Conservation (phyloP, 768 basidiomycete species). For the Mycena vitilis region DNA sequence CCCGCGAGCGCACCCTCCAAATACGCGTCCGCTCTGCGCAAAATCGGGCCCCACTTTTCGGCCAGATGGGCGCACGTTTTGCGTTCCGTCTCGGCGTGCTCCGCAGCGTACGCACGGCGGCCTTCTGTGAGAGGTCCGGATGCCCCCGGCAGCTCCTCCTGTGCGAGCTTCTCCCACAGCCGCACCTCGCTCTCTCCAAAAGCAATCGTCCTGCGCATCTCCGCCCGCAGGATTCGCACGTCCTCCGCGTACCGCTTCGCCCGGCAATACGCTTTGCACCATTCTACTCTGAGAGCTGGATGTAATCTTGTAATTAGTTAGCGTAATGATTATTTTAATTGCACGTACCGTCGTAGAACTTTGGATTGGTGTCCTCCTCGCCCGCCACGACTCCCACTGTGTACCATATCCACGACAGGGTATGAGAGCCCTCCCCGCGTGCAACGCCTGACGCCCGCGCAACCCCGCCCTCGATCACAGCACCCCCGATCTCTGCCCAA, state of each 20-base stretch:
- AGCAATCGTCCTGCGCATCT: conserved; percentile 28
- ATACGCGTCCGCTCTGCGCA: not conserved
- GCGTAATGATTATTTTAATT: not conserved
- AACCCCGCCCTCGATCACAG: not conserved
- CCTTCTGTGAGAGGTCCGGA: not conserved
- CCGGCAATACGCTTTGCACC: conserved; percentile 23
- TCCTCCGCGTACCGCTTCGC: conserved; percentile 31
- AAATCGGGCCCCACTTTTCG: not conserved
- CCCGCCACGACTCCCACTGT: not conserved
- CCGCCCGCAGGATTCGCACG: conserved; percentile 29
- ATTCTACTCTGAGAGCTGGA: conserved; percentile 6
- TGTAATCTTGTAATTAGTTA: not conserved
- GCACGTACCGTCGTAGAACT: conserved; percentile 8
- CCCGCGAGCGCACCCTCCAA: not conserved
- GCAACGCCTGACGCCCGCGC: not conserved
- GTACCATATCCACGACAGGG: not conserved
- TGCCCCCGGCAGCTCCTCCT: not conserved
- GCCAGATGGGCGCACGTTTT: not conserved
- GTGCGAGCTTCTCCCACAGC: not conserved
- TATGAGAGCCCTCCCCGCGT: not conserved
- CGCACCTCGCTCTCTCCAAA: not conserved
- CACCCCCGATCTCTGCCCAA: conserved; percentile 1
- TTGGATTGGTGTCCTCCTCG: not conserved
- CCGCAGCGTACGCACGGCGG: conserved; percentile 6
- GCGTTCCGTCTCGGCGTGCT: not conserved